Evolutionary conservation across 495 filamentous ascomycete genomes (phyloP).

Genomic region (Neurospora discreta): DNA sequence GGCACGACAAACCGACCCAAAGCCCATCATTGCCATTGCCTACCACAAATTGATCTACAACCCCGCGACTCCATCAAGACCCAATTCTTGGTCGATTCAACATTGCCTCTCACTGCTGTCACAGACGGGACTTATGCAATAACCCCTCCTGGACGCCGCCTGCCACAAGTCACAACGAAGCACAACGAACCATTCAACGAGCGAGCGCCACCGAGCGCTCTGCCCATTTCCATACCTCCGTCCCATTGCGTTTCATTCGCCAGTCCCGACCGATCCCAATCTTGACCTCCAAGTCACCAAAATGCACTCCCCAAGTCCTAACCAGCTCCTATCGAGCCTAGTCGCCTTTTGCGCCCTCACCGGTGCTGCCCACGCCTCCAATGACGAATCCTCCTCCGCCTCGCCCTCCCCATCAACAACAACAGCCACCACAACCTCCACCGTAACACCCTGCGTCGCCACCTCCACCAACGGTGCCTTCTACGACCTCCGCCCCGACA

Average conservation of each 20-base stretch:
- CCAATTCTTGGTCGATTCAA: not conserved
- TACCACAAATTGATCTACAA: not conserved
- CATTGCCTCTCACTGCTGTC: no score
- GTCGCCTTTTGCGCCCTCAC: constrained; percentile 11
- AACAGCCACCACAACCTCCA: constrained; percentile 17
- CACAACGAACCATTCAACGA: not conserved
- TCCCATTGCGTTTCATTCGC: not conserved
- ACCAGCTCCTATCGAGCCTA: constrained; percentile 4
- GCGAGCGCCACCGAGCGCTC: constrained; percentile 1
- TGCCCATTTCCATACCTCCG: not conserved
- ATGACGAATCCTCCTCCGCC: constrained; percentile 5
- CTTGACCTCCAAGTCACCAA: not conserved
- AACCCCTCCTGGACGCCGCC: not conserved
- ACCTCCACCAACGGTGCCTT: constrained; percentile 67
- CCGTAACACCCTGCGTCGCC: constrained; percentile 61
- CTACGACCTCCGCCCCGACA: constrained; percentile 79
- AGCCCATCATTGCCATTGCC: not conserved
- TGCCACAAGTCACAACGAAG: not conserved
- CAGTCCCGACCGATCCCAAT: not conserved
- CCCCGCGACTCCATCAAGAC: not conserved
- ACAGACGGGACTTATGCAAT: no score
- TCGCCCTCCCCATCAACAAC: not conserved
- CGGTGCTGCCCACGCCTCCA: constrained; percentile 7
- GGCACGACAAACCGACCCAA: no score
- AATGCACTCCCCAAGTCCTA: constrained; percentile 13